Evolutionary conservation across 345 rosid genomes (phyloP), one percentile per base, ranked within the genome.

Genomic region (Eucalyptus coolabah): DNA sequence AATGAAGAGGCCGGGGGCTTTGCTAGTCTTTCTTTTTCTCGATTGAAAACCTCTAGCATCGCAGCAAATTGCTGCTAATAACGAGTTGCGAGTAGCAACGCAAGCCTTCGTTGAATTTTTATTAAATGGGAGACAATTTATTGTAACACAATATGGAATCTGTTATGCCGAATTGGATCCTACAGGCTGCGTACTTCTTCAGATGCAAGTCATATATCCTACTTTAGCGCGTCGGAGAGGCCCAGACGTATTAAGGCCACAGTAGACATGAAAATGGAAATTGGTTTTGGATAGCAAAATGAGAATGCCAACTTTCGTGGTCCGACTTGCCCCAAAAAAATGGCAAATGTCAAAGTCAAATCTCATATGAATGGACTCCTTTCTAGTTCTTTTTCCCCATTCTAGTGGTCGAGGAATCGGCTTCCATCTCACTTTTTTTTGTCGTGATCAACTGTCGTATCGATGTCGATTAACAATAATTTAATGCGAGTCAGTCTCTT

Each of bases 381-480:
- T 26, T 59, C 65, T 26, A 5, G 4, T 26, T 59, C 30, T 59
- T 5, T 59, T 26, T 24, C 14, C n/a, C 28, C 0, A 26, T 5
- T 10, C 8, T 1, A 10, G 65, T 11, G n/a, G n/a, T 59, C 30
- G 30, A 50, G 0, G 53, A 50, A 50, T 50, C 19, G 19, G 19
- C 19, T 50, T 1, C 1, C 53, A 16, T 50, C 53, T 50, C 42
- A 0, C 21, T 0, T 50, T 50, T 21, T 54, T 23, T 8, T 4
- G 60, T 21, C 9, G 12, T 50, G 53, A 50, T 50, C 53, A 2
- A 50, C 53, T 50, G 53, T 47, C 49, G 1, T 6, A 50, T 50
- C 51, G 51, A 50, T 50, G 51, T 1, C 18, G 51, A 50, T 0
- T 16, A 50, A 50, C 19, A 2, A 50, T 2, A 50, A 50, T 50